Base-by-base conservation (phyloP, 2,329 filamentous ascomycete genomes). In the Xylaria sp. region DNA sequence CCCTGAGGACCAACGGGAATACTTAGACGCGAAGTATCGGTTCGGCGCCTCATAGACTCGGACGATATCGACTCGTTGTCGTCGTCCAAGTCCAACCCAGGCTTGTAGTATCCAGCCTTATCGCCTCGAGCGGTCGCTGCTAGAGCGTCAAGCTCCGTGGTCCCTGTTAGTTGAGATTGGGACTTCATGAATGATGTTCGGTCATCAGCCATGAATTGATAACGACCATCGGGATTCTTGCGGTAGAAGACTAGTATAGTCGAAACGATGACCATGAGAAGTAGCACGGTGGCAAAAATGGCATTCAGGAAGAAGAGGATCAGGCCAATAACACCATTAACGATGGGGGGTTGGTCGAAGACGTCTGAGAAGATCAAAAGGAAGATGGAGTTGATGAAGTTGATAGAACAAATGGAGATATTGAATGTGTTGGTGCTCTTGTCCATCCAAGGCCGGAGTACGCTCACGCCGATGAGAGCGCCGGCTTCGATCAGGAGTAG, bases 401-500 rank as follows among this genome's bases (percentile, higher is more conserved):
- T 96, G 80, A 95, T 85, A 39, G 89, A 89, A 66, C 88, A 90
- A 74, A 96, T 97, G 67, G 92, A 86, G 76, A 97, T 95, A 83
- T 96, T 96, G 86, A 94, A 95, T 66, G 89, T 89, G 79, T 97
- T 97, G 68, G 93, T 96, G 83, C 93, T 94, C 88, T 95, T 96
- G 85, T 97, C 93, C 93, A 97, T 97, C 88, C 92, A 97, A n/a
- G 93, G 93, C 62, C 91, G 88, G 75, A 96, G 82, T 57, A 94
- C 89, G 74, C 89, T 91, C 62, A 92, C 89, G 48, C 83, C 86
- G 74, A 96, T 89, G 66, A 97, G 85, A 71, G 91, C 89, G 57
- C 81, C 86, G 4, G 89, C 89, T 80, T 97, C 93, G 68, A 96
- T 89, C 69, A 97, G 82, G 58, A 97, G 83, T 59, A 96, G 83